These are phyloP conservation scores for Pseudogymnoascus sp. DNA, from an alignment of 2,329 filamentous ascomycete species.

Conservation along the genomic window DNA sequence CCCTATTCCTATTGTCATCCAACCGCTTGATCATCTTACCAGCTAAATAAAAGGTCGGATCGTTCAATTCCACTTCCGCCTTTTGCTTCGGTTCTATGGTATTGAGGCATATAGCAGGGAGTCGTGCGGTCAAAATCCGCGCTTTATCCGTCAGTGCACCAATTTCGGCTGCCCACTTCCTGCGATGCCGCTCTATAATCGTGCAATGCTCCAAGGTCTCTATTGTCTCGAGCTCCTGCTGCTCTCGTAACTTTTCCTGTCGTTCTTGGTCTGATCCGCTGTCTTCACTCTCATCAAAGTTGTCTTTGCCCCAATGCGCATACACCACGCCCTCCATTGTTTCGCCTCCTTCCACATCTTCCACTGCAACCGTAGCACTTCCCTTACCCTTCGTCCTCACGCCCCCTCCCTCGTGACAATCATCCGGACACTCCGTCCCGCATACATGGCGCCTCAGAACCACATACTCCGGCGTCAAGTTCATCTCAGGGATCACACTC, in stretches of 20 bases:
- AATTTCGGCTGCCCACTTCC: constrained; percentile 5
- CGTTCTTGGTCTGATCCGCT: background rate
- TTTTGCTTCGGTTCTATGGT: background rate
- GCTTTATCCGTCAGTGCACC: background rate
- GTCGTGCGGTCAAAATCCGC: background rate
- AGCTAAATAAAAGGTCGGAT: background rate
- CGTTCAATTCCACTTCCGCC: background rate
- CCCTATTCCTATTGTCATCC: background rate
- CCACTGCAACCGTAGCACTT: background rate
- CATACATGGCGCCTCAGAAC: background rate
- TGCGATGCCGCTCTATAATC: background rate
- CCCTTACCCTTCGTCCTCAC: background rate
- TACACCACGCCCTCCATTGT: background rate
- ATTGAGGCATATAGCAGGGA: background rate
- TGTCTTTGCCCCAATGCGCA: background rate
- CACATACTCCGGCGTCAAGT: background rate
- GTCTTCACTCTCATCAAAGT: background rate
- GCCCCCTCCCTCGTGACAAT: background rate
- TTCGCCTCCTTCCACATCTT: background rate
- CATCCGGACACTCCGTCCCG: background rate
- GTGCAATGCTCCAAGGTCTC: background rate
- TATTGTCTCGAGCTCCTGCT: background rate
- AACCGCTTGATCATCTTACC: background rate
- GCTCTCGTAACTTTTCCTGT: background rate
- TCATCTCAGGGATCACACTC: background rate